Evolutionary conservation across 805 yeast species (phyloP).

Genomic region (Wickerhamomyces pijperi): DNA sequence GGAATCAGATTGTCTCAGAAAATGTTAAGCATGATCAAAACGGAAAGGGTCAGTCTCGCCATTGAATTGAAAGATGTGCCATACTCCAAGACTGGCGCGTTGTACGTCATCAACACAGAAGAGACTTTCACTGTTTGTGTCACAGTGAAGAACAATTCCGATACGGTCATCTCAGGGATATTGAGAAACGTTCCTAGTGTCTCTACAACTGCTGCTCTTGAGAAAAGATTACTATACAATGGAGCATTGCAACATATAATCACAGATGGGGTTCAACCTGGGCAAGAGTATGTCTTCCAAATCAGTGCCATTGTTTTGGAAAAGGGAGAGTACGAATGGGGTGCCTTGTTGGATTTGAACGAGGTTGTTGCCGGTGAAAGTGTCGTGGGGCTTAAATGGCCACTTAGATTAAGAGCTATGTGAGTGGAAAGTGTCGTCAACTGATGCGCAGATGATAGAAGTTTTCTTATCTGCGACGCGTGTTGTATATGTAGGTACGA

Average conservation of each 20-base stretch:
- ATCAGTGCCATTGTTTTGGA: conserved; percentile 59
- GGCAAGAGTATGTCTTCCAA: conserved; percentile 28
- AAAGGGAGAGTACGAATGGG: conserved; percentile 78
- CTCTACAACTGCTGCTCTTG: conserved; percentile 26
- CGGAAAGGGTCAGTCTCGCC: conserved; percentile 35
- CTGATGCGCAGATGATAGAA: too few relatives aligned
- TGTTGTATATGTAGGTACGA: too few relatives aligned
- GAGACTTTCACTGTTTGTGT: conserved; percentile 41
- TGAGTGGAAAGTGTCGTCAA: too few relatives aligned
- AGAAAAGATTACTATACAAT: conserved; percentile 52
- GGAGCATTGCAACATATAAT: conserved; percentile 60
- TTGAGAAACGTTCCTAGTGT: conserved; percentile 47
- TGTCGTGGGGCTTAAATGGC: conserved; percentile 2
- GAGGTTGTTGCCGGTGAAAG: conserved; percentile 23
- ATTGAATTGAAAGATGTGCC: conserved; percentile 16
- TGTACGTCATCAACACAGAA: conserved; percentile 29
- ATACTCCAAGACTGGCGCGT: conserved; percentile 18
- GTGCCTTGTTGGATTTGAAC: conserved; percentile 43
- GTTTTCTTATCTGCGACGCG: too few relatives aligned
- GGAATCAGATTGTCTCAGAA: conserved; percentile 48
- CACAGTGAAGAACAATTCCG: conserved; percentile 36
- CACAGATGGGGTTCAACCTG: conserved; percentile 29
- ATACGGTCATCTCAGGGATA: conserved; percentile 35
- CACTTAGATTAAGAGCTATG: background rate
- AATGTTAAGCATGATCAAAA: conserved; percentile 46